A percentile compares a stretch with the other conserved stretches of the same genome.
These are phyloP conservation scores for Trypethelium eluteriae DNA, from an alignment of 495 filamentous ascomycete species.

Conservation along the genomic window DNA sequence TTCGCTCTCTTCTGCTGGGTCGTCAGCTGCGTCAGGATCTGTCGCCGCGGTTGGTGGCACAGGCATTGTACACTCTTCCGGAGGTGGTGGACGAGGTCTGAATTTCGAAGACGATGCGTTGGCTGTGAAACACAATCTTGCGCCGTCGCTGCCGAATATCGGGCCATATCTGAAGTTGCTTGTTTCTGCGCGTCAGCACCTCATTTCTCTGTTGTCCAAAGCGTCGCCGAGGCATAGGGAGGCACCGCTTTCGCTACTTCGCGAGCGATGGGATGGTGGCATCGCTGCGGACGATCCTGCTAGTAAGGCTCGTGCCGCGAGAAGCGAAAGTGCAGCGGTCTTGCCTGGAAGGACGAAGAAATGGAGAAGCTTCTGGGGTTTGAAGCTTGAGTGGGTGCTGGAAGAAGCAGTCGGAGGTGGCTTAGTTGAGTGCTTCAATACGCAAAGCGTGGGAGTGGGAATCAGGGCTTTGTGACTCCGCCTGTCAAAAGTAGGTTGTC, in stretches of 20 bases:
- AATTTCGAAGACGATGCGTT: conserved; percentile 13
- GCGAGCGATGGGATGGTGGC: conserved; percentile 76
- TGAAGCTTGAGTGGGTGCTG: conserved; percentile 70
- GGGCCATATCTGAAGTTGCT: conserved; percentile 70
- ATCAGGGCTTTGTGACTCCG: conserved; percentile 42
- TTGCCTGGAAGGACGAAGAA: conserved; percentile 69
- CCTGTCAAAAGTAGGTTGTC: too few species aligned
- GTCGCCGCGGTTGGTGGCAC: conserved; percentile 55
- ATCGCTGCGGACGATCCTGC: conserved; percentile 51
- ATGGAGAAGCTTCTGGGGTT: conserved; percentile 72
- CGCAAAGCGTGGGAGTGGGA: conserved; percentile 68
- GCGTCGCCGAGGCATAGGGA: conserved; percentile 49
- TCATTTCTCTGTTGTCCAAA: conserved; percentile 58
- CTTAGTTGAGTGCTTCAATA: conserved; percentile 77
- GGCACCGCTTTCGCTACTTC: conserved; percentile 56
- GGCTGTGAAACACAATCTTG: conserved; percentile 14
- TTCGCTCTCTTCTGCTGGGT: conserved; percentile 46
- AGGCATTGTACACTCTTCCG: conserved; percentile 46
- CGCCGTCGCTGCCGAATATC: conserved; percentile 58
- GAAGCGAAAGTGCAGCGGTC: conserved; percentile 64
- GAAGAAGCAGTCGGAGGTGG: conserved; percentile 73
- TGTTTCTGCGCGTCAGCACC: conserved; percentile 54
- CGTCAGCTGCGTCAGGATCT: conserved; percentile 54
- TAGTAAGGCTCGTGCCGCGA: conserved; percentile 51
- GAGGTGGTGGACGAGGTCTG: conserved; percentile 40